A percentile compares a stretch with the other conserved stretches of the same genome.
Evolutionary conservation across 441 rosid species (phyloP).

Genomic region (Viola pubescens): DNA sequence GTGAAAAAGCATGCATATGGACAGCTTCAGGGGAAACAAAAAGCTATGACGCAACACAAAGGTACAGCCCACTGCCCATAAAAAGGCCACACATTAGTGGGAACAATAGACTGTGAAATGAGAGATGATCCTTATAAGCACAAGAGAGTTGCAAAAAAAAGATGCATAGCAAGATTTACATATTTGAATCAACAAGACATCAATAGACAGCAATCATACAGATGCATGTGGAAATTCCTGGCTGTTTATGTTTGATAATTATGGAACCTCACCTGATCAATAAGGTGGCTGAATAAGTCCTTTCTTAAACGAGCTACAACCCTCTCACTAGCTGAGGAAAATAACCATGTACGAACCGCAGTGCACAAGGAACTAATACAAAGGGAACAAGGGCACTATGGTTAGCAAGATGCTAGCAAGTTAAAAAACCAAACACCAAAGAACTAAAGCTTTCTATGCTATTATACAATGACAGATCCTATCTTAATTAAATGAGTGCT

Average conservation of each 20-base stretch:
- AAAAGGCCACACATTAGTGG: not conserved
- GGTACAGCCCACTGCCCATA: no score
- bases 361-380: slow-evolving; percentile 63
- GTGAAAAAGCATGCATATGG: no score
- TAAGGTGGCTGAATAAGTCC: slow-evolving; percentile 66
- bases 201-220: not conserved
- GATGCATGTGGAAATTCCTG: not conserved
- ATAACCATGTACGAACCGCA: slow-evolving; percentile 82
- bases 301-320: slow-evolving; percentile 90
- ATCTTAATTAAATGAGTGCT: no score
- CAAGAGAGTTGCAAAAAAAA: no score
- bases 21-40: no score
- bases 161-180: not conserved
- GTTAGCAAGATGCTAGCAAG: not conserved
- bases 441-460: no score
- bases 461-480: no score
- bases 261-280: slow-evolving; percentile 50
- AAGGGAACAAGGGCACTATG: not conserved
- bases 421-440: not conserved
- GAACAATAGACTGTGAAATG: not conserved
- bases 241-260: not conserved
- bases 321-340: slow-evolving; percentile 83
- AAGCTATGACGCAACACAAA: no score
- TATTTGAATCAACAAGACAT: not conserved
- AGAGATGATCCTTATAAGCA: not conserved